Evolutionary conservation across 2,329 filamentous ascomycete genomes (phyloP).

Genomic region (Tolypocladium guangdongense): DNA sequence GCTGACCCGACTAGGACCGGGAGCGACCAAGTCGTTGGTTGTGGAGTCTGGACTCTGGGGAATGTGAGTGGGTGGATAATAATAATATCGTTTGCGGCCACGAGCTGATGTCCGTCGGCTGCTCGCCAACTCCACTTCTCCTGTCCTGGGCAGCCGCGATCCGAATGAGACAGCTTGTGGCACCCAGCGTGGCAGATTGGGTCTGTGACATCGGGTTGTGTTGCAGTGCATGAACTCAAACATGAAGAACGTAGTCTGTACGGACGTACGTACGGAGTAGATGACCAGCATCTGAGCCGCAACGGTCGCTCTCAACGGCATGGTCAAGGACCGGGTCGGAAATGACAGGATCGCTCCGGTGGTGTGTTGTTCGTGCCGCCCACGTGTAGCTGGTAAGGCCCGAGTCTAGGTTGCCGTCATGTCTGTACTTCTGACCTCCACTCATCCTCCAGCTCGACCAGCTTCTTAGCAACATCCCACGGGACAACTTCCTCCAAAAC

Average conservation of each 20-base stretch:
- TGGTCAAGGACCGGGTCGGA: not conserved
- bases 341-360: not conserved
- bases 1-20: not conserved
- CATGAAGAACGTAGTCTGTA: too few species aligned
- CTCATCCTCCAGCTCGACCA: conserved; percentile 33
- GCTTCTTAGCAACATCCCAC: conserved; percentile 37
- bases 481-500: conserved; percentile 41
- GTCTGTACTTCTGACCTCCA: conserved; percentile 18
- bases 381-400: too few species aligned
- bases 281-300: not conserved
- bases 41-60: not conserved
- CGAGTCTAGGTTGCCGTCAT: too few species aligned
- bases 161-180: too few species aligned
- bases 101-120: too few species aligned
- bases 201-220: not conserved
- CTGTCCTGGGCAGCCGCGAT: not conserved
- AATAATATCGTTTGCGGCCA: too few species aligned
- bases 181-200: too few species aligned
- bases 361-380: not conserved
- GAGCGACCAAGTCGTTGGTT: not conserved
- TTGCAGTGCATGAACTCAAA: not conserved
- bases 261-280: too few species aligned
- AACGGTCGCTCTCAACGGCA: not conserved
- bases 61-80: too few species aligned
- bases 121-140: too few species aligned